Evolutionary conservation across 148 eudicot genomes (phyloP).

Genomic region (Cornus suecica): DNA sequence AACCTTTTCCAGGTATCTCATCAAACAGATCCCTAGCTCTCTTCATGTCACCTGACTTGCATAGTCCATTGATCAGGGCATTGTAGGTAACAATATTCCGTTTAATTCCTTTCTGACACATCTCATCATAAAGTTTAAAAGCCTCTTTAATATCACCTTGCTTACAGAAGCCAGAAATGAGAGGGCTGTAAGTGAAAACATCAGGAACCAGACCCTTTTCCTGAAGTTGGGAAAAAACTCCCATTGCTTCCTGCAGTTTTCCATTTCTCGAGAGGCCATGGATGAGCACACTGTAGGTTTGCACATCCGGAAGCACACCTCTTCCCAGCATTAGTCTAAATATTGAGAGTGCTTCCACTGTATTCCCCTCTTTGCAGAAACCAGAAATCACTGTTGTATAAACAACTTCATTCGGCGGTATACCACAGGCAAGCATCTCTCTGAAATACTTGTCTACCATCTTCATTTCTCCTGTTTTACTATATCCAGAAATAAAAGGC

Average conservation of each 20-base stretch:
- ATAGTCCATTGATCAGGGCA: conserved; percentile 71
- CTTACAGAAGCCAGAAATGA: conserved; percentile 71
- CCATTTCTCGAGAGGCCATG: conserved; percentile 65
- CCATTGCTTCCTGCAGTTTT: conserved; percentile 56
- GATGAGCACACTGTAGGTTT: conserved; percentile 57
- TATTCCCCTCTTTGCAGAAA: conserved; percentile 56
- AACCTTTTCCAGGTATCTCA: conserved; percentile 43
- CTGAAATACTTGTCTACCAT: conserved; percentile 49
- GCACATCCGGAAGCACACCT: conserved; percentile 47
- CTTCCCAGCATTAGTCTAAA: conserved; percentile 53
- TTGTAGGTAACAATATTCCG: conserved; percentile 81
- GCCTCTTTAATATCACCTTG: conserved; percentile 59
- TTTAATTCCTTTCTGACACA: conserved; percentile 54
- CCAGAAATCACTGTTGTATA: conserved; percentile 68
- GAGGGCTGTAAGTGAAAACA: conserved; percentile 68
- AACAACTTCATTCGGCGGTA: conserved; percentile 51
- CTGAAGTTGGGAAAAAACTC: conserved; percentile 41
- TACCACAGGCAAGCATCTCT: conserved; percentile 60
- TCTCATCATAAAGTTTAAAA: conserved; percentile 50
- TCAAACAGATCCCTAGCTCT: conserved; percentile 58
- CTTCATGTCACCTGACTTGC: conserved; percentile 54
- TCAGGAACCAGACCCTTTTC: conserved; percentile 61
- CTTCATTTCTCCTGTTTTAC: conserved; percentile 50
- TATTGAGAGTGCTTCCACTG: conserved; percentile 42
- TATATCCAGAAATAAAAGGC: conserved; percentile 62